Base-by-base conservation (phyloP, 2,329 filamentous ascomycete species). In the Aureobasidium sp. region DNA sequence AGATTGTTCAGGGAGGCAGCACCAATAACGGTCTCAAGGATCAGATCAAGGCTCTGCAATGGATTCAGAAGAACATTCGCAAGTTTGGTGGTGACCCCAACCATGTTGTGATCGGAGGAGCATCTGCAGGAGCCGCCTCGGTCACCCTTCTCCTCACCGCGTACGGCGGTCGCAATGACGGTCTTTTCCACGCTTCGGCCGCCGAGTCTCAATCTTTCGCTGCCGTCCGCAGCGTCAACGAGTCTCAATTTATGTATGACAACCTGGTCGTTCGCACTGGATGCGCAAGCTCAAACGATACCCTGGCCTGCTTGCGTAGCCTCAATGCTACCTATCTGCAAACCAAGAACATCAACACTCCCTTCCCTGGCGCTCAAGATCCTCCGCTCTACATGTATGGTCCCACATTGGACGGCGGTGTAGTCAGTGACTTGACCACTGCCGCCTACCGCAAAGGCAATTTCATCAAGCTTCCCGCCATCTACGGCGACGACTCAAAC, bases 1-100 rank as follows among this genome's bases (percentile, higher is more conserved):
- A 87, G 67, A 73, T 86, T 1, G 66, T 74, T 36, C 68, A 69
- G 66, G 66, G 74, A 5, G 81, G 83, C 2, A 82, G 80, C 63
- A 70, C 86, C 39, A 92, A 92, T 71, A 86, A 85, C 67, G 89
- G 89, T 1, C 76, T 92, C 0, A 81, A 82, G 37, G 88, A 92
- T 70, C 87, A 90, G 72, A 77, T 85, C 59, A 86, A 87, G 69
- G 85, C 84, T 0, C 72, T 92, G 15, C 71, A 87, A 64, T 92
- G 88, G 89, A 82, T 90, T 0, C 81, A 88, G 65, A 76, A 82
- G 34, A 76, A 90, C 71, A 88, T 91, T 46, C 66, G 68, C 56
- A 70, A 83, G 71, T 92, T 92, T 66, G 88, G 88, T 4, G 88
- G 88, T 27, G 77, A 91, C 66, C 85, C 87, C 1, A 69, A 77